Conservation (phyloP, 495 filamentous ascomycete genomes). For the Aspergillus affinis region DNA sequence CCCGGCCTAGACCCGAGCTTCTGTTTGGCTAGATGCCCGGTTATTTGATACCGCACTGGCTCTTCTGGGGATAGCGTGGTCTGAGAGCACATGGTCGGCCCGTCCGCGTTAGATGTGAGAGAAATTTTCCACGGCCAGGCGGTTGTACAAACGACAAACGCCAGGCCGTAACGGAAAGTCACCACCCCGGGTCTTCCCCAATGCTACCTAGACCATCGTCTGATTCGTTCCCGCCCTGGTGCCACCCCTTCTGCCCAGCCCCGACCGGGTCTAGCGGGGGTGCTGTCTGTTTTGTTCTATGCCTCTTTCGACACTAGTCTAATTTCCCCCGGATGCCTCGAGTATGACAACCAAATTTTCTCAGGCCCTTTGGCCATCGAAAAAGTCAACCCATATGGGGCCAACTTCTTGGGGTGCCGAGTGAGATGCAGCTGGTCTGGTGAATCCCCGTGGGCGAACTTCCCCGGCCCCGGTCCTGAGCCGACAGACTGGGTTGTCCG, state of each 20-base stretch:
- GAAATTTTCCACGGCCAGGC: too few species aligned
- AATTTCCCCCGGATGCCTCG: background rate
- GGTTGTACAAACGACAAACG: too few species aligned
- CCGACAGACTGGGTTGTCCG: conserved; percentile 8
- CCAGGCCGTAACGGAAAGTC: too few species aligned
- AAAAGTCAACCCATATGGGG: background rate
- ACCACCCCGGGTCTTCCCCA: too few species aligned
- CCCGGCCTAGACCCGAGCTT: conserved; percentile 21
- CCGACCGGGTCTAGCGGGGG: background rate
- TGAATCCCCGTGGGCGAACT: conserved; percentile 22
- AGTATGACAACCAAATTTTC: background rate
- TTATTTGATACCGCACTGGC: background rate
- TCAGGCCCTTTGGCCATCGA: background rate
- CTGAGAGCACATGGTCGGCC: background rate
- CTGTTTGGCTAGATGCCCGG: conserved; percentile 15
- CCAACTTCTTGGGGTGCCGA: conserved; percentile 11
- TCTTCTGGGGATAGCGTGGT: background rate
- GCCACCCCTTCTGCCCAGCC: background rate
- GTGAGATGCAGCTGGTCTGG: background rate
- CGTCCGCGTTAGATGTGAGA: too few species aligned
- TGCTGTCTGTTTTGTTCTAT: background rate
- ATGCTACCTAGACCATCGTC: background rate
- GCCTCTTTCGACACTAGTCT: background rate
- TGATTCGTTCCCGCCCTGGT: background rate
- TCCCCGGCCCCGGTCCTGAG: conserved; percentile 17